Evolutionary conservation across 371 early-diverging fungal species (phyloP), one percentile per base, ranked within the genome.

Genomic region (Mucor plumbeus): DNA sequence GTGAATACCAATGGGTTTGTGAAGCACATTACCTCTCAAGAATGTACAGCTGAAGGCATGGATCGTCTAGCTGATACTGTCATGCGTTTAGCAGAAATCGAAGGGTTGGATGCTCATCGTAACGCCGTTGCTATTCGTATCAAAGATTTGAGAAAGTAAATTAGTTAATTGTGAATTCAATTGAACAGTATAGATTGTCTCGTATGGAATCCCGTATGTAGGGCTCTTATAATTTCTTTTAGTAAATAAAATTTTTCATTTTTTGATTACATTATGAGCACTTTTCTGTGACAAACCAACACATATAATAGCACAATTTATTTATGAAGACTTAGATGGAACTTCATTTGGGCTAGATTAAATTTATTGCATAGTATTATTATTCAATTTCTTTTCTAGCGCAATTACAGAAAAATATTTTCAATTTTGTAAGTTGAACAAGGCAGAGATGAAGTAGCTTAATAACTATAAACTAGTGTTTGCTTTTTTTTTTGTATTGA

Each of bases 1-100:
- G 97, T 98, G 43, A 96, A 93, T 82, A 96, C 97, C 5, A 82
- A 86, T 41, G 95, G 97, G 0, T 99, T 97, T 82, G 83, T 95
- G 68, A 99, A 99, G 81, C 93, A 95, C 74, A 96, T 99, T 50
- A 99, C 99, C 0, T 83, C 94, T 15, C 99, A 99, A 79, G 87
- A 91, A 65, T 79, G 97, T 44, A 95, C 96, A 1, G 87, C 86
- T 53, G 94, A 95, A 53, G 99, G 99, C 5, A 77, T 99, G 77
- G 80, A 94, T 57, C 75, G 80, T 15, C 77, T 99, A 31, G 97
- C 94, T 14, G 91, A 94, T 62, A 89, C 93, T 3, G 98, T 98
- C 17, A 94, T 93, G 89, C 89, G 91, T 40, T 76, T 99, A 63
- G 99, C 99, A 10, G 94, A 93, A 72, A 87, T 95, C 19, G 99